Conservation (phyloP, 805 yeast species). For the Diddensiella santjacobensis region DNA sequence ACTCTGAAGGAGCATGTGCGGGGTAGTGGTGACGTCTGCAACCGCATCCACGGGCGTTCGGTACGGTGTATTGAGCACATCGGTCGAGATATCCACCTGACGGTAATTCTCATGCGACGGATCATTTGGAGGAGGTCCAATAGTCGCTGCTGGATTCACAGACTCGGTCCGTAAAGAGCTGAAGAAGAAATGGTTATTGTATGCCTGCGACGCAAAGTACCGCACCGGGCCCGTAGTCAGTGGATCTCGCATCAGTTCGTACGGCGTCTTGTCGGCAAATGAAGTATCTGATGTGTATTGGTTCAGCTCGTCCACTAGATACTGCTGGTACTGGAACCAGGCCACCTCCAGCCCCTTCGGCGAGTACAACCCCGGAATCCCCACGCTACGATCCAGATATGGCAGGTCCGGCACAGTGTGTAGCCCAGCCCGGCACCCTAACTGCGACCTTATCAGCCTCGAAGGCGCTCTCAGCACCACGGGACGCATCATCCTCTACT, state of each 20-base stretch:
- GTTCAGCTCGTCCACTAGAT: slow-evolving; percentile 33
- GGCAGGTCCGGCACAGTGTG: slow-evolving; percentile 22
- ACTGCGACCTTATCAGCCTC: too few species aligned
- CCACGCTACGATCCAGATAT: slow-evolving; percentile 15
- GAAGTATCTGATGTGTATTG: slow-evolving; percentile 17
- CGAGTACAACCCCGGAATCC: slow-evolving; percentile 57
- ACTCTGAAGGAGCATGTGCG: slow-evolving; percentile 7
- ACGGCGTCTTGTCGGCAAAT: slow-evolving; percentile 18
- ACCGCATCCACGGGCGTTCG: not conserved
- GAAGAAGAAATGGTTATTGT: slow-evolving; percentile 86
- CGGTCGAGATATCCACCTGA: slow-evolving; percentile 24
- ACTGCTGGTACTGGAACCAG: slow-evolving; percentile 79
- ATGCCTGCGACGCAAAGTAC: slow-evolving; percentile 75
- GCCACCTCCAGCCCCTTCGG: slow-evolving; percentile 64
- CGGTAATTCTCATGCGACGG: slow-evolving; percentile 22
- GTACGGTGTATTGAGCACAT: slow-evolving; percentile 23
- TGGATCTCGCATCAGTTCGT: slow-evolving; percentile 19
- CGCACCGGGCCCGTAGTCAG: slow-evolving; percentile 12
- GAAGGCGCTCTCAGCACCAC: too few species aligned
- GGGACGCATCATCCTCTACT: too few species aligned
- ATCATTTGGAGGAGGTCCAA: slow-evolving; percentile 12
- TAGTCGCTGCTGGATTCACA: slow-evolving; percentile 25
- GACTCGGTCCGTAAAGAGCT: slow-evolving; percentile 20
- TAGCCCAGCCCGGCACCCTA: too few species aligned
- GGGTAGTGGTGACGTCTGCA: not conserved